Conservation (phyloP, 2,329 filamentous ascomycete species). For the Talaromyces sp. region DNA sequence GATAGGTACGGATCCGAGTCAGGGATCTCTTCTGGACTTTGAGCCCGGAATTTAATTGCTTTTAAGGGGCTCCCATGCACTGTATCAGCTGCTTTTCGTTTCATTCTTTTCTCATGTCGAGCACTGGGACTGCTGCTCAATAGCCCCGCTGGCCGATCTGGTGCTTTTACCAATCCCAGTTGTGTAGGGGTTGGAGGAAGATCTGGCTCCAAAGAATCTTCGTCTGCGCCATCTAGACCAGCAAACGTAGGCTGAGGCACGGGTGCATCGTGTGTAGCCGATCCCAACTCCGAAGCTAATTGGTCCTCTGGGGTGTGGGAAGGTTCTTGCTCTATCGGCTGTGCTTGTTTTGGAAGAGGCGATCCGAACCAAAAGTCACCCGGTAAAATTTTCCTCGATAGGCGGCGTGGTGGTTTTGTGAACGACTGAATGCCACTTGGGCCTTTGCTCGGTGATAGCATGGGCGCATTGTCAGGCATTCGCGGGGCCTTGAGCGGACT, state of each 20-base stretch:
- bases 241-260: conserved; percentile 21
- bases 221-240: conserved; percentile 23
- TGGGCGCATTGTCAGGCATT: conserved; percentile 14
- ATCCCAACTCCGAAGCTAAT: conserved; percentile 35
- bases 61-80: conserved; percentile 36
- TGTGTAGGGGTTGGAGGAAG: conserved; percentile 57
- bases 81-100: conserved; percentile 25
- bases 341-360: conserved; percentile 21
- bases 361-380: conserved; percentile 34
- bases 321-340: conserved; percentile 10
- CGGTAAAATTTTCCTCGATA: conserved; percentile 37
- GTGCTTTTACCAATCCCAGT: conserved; percentile 40
- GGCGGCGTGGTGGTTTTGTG: conserved; percentile 38
- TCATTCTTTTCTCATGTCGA: conserved; percentile 31
- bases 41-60: conserved; percentile 19
- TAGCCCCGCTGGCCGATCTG: conserved; percentile 33
- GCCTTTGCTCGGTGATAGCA: conserved; percentile 30
- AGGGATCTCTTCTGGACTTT: conserved; percentile 16
- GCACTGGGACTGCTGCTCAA: conserved; percentile 43
- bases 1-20: conserved; percentile 4
- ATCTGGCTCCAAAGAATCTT: conserved; percentile 60
- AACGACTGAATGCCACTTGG: conserved; percentile 39
- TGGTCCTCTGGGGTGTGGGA: conserved; percentile 35
- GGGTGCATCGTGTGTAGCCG: conserved; percentile 32
- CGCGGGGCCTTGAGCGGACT: conserved; percentile 27